Base-by-base conservation (phyloP, 2,329 filamentous ascomycete species). In the Ilyonectria mors-panacis region DNA sequence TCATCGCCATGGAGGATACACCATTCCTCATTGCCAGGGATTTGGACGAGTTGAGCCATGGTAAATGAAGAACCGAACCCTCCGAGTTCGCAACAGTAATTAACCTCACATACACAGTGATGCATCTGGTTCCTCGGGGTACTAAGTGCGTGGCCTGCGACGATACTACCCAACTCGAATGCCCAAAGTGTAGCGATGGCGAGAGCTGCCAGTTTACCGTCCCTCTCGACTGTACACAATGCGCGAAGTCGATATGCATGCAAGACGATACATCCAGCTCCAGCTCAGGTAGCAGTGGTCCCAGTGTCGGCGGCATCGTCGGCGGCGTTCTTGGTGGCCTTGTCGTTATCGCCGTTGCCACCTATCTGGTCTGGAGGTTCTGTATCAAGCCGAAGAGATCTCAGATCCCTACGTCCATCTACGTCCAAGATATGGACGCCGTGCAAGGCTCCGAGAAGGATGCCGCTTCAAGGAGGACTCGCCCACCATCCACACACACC, bases 251-350 rank as follows among this genome's bases (percentile, higher is more conserved):
- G 17, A 76, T 86, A 66, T 89, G 88, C 74, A 77, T 81, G 56
- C 68, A 73, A 42, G 78, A 81, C 48, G 76, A 75, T 19, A 33
- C 57, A 69, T 26, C 61, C 65, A 47, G 60, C 66, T 67, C 71
- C 61, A 64, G 56, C 33, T 60, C 65, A 15, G 68, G 72, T 50
- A 76, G 75, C 42, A 82, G 83, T 12, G 86, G 88, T 8, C 88
- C 92, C 8, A 95, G 93, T 73, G 85, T 92, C 1, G 95, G 95
- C 47, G 93, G 94, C 37, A 98, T 99, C 71, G 95, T 93, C 2
- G 96, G 96, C 71, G 95, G 95, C 71, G 94, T 98, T 10, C 84
- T 98, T 48, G 96, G 94, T 70, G 96, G 94, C 72, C 80, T 98
- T 15, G 86, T 87, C n/a, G 86, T 91, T 51, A 86, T 98, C 59